Percentiles rank a stretch among this genome's conserved stretches.
These are phyloP conservation scores for Xylaria sp. DNA, from an alignment of 495 filamentous ascomycete species.

Conservation along the genomic window DNA sequence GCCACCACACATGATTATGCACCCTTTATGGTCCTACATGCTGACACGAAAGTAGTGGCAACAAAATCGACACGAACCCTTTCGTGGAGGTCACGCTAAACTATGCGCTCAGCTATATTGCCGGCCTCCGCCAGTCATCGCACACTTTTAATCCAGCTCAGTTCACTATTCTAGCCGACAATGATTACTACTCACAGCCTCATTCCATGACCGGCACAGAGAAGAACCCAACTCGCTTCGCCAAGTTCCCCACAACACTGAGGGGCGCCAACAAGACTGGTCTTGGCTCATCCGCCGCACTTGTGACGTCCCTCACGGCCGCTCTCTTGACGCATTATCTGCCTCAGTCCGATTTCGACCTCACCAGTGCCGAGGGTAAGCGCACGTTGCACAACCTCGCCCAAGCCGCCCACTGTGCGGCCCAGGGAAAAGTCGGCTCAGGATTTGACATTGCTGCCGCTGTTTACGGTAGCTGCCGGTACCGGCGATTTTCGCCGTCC, in stretches of 20 bases:
- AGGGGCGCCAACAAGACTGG: slow-evolving; percentile 90
- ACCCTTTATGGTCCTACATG: slow-evolving; percentile 19
- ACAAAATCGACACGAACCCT: slow-evolving; percentile 62
- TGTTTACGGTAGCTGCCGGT: slow-evolving; percentile 87
- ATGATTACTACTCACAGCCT: slow-evolving; percentile 92
- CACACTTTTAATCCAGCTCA: slow-evolving; percentile 68
- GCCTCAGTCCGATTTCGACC: slow-evolving; percentile 62
- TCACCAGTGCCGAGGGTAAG: slow-evolving; percentile 43
- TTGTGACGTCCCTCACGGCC: slow-evolving; percentile 90
- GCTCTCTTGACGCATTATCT: slow-evolving; percentile 83
- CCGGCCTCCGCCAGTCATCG: slow-evolving; percentile 55
- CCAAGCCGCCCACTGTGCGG: slow-evolving; percentile 92
- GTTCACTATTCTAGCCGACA: slow-evolving; percentile 91
- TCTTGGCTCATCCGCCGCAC: slow-evolving; percentile 91
- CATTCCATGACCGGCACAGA: slow-evolving; percentile 32
- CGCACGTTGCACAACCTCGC: slow-evolving; percentile 84
- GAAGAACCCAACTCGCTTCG: slow-evolving; percentile 62
- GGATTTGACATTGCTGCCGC: slow-evolving; percentile 97
- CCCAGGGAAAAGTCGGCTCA: slow-evolving; percentile 94
- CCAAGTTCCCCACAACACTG: slow-evolving; percentile 77
- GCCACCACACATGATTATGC: not conserved
- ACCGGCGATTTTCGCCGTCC: slow-evolving; percentile 86
- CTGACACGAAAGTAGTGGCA: slow-evolving; percentile 36
- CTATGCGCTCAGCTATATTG: slow-evolving; percentile 86
- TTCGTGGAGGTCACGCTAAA: slow-evolving; percentile 91